Evolutionary conservation across 2,329 filamentous ascomycete species (phyloP), one percentile per base, ranked within the genome.

Genomic region (Cucurbitaria berberidis): DNA sequence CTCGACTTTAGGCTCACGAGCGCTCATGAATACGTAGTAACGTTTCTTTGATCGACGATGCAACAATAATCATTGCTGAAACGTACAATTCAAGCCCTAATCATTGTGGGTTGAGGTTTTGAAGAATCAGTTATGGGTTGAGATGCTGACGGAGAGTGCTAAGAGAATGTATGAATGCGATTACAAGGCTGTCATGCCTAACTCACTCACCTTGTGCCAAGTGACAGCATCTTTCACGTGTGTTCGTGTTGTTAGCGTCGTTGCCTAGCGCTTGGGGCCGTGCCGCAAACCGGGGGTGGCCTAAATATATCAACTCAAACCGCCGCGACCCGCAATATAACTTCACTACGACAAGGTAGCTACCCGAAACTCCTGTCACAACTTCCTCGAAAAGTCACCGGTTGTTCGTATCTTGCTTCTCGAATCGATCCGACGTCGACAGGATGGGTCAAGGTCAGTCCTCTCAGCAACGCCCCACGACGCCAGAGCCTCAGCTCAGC

Each of bases 381-480:
- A n/a, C 26, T 18, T 18, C 18, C 35, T 19, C 30, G 2, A 42
- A n/a, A 16, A n/a, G n/a, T 30, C 13, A 13, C 18, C 3, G 18
- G 5, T 3, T 2, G 16, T 16, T 6, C 16, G 2, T 21, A 21
- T 21, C 9, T 16, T 8, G 13, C 26, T 10, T n/a, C 32, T 10
- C 18, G 22, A 42, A 39, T 3, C 24, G 2, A 18, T 26, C 18
- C n/a, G 15, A 5, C n/a, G 16, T 13, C 16, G 5, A 21, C 51
- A 48, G 30, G 19, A 70, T 72, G 67, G 68, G 68, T 21, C 66
- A 69, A 47, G 53, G 49, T 13, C 62, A 69, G 36, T 69, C 67
- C 10, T 63, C 63, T 32, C 53, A 47, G 15, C 27, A 54, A 13
- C 57, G 32, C 9, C 29, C 45, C 24, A 29, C 50, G 38, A 60